Evolutionary conservation across 805 yeast species (phyloP).

Genomic region (Isabelozyma heimii): DNA sequence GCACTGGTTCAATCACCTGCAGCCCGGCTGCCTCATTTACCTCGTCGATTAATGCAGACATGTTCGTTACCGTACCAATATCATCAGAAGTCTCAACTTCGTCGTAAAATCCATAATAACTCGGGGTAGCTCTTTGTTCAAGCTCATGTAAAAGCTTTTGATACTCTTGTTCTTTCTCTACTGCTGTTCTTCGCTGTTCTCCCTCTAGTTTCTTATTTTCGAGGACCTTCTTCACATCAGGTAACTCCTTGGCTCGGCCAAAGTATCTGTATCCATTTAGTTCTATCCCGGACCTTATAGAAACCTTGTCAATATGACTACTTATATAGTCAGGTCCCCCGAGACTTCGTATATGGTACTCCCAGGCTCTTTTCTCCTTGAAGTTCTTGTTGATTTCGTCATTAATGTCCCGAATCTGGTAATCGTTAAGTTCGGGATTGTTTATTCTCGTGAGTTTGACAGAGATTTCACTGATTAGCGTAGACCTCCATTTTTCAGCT

Average conservation of each 20-base stretch:
- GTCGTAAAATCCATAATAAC: conserved; percentile 45
- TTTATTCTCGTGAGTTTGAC: conserved; percentile 59
- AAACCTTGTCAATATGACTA: conserved; percentile 10
- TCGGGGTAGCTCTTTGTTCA: conserved; percentile 22
- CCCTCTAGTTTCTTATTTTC: conserved; percentile 10
- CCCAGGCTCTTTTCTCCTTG: conserved; percentile 76
- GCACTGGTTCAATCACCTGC: not conserved
- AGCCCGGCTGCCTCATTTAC: conserved; percentile 10
- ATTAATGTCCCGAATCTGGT: conserved; percentile 67
- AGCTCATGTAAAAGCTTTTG: conserved; percentile 17
- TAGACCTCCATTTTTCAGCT: conserved; percentile 69
- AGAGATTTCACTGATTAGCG: conserved; percentile 63
- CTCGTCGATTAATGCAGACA: conserved; percentile 5
- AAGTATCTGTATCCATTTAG: conserved; percentile 66
- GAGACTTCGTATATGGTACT: conserved; percentile 60
- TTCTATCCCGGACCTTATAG: conserved; percentile 15
- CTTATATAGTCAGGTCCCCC: conserved; percentile 72
- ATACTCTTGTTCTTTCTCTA: conserved; percentile 15
- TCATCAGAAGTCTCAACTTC: conserved; percentile 9
- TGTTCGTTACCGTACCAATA: not conserved
- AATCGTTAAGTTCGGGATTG: conserved; percentile 54
- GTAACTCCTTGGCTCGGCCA: conserved; percentile 80
- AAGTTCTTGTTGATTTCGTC: conserved; percentile 67
- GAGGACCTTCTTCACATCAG: conserved; percentile 53
- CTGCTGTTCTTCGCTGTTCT: conserved; percentile 17